phyloP scores from a whole-genome alignment of 257 asterid genomes.

The Solanum chilense region DNA sequence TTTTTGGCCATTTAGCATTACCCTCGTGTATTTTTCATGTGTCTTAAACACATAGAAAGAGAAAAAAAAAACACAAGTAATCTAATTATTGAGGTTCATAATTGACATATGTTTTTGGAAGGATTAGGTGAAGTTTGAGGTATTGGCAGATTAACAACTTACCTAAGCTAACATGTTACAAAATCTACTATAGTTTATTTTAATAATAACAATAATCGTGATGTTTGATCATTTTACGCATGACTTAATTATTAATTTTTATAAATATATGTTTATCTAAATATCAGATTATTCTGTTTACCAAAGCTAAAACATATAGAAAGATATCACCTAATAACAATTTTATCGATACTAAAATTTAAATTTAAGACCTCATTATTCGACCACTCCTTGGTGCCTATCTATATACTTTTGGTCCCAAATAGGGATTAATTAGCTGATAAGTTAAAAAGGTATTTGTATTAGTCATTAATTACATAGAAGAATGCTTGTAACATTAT shows the following conservation, averaged over 20 bases:
- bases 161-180: not conserved
- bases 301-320: not conserved
- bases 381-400: not conserved
- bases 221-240: fast-evolving
- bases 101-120: not conserved
- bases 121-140: constrained; percentile 4
- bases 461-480: not conserved
- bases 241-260: no score
- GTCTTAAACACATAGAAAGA: not conserved
- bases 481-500: not conserved
- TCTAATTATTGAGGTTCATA: not conserved
- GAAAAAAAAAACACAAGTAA: not conserved
- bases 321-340: no score
- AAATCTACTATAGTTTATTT: not conserved
- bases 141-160: not conserved
- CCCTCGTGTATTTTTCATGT: not conserved
- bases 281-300: not conserved
- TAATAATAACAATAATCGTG: no score
- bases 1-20: no score
- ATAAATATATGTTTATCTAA: no score
- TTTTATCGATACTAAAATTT: no score
- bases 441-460: not conserved
- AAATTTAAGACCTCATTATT: no score
- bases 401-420: not conserved
- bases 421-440: not conserved